Evolutionary conservation across 441 rosid genomes (phyloP), one percentile per base, ranked within the genome.

Genomic region (Mallotus repandus): DNA sequence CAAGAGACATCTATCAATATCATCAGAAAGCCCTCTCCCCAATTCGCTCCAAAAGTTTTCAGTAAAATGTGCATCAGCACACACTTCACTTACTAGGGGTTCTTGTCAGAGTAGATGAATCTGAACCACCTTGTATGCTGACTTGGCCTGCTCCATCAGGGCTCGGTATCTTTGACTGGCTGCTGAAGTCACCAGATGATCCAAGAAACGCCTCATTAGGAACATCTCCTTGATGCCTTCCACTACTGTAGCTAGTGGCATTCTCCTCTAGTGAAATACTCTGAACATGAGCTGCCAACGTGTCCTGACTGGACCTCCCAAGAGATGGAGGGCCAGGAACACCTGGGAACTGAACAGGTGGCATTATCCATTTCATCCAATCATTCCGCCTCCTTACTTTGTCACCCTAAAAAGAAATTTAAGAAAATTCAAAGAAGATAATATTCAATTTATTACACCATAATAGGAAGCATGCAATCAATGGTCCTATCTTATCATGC

Each of bases 321-420:
- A n/a, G 72, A 14, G 79, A 49, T 21, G 61, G 81, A 13, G 91
- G 77, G 70, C 70, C 73, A 8, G 84, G 60, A 43, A 25, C 79
- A 63, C 64, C 76, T 48, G 85, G 80, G 74, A 62, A 74, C 70
- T 68, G 75, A 60, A 69, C 69, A 55, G 83, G 70, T 14, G 88
- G 90, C 81, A 90, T 75, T 66, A 90, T 60, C 95, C 94, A 93
- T 14, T 63, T 75, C 80, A 57, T 72, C 98, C 98, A 89, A 25
- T 86, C 88, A 29, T 77, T 62, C 35, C 86, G 85, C 82, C 78
- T 88, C 83, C 98, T 89, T 59, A 91, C 80, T 67, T 79, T 76
- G 65, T 93, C 96, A 52, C 90, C 96, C 98, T 91, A 71, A n/a
- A 68, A 74, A 48, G 68, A 66, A 66, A 62, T 18, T 66, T 11